Evolutionary conservation across 768 basidiomycete genomes (phyloP).

Genomic region (Suillus luteus): DNA sequence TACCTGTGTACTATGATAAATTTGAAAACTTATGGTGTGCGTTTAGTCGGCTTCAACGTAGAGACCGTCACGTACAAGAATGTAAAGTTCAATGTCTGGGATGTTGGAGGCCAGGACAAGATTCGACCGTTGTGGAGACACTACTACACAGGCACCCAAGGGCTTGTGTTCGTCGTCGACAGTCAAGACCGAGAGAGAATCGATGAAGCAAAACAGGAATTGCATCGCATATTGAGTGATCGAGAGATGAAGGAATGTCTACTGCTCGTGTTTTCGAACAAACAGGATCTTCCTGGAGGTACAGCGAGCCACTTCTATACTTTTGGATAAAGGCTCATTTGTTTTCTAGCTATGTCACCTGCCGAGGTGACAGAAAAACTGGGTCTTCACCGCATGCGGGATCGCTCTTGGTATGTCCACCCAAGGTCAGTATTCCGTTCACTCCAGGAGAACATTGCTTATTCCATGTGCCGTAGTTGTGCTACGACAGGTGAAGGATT

Average conservation of each 20-base stretch:
- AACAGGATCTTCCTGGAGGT: slow-evolving; percentile 98
- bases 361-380: slow-evolving; percentile 98
- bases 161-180: slow-evolving; percentile 97
- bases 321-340: slow-evolving; percentile 7
- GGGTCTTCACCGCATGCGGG: slow-evolving; percentile 93
- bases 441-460: slow-evolving; percentile 10
- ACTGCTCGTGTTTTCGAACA: slow-evolving; percentile 98
- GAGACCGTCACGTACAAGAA: slow-evolving; percentile 99
- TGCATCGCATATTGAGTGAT: slow-evolving; percentile 94
- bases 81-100: slow-evolving; percentile 94
- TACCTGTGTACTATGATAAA: slow-evolving; percentile 9
- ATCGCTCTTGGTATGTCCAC: slow-evolving; percentile 98
- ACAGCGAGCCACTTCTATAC: slow-evolving; percentile 15
- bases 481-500: slow-evolving; percentile 96
- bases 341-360: slow-evolving; percentile 83
- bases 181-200: slow-evolving; percentile 94
- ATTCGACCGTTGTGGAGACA: slow-evolving; percentile 98
- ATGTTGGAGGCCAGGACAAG: slow-evolving; percentile 99
- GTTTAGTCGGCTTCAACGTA: slow-evolving; percentile 95
- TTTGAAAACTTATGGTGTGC: slow-evolving; percentile 11
- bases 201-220: slow-evolving; percentile 94
- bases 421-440: slow-evolving; percentile 67
- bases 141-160: slow-evolving; percentile 99
- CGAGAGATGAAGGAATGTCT: slow-evolving; percentile 98
- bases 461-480: slow-evolving; percentile 54